A percentile compares a stretch with the other conserved stretches of the same genome.
phyloP scores from a whole-genome alignment of 2,329 filamentous ascomycete genomes.

The Aureobasidium melanogenum region DNA sequence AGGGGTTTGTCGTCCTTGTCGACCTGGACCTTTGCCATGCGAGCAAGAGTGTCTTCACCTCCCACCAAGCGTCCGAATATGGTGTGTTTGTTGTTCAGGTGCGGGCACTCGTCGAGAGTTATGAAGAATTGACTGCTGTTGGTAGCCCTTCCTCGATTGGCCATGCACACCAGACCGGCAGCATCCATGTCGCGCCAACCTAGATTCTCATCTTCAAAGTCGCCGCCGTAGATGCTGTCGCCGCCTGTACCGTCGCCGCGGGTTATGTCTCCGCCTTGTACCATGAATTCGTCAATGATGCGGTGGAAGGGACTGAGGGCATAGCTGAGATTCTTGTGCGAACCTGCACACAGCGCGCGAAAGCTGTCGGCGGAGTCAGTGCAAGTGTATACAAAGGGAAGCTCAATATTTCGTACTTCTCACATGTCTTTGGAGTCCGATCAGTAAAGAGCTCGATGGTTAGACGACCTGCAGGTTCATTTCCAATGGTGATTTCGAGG shows the following conservation, averaged over 20 bases:
- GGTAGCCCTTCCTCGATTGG: constrained; percentile 32
- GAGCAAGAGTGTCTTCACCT: constrained; percentile 27
- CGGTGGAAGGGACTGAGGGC: constrained; percentile 31
- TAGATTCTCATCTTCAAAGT: constrained; percentile 35
- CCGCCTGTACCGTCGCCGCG: constrained; percentile 33
- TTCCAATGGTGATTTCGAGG: constrained; percentile 33
- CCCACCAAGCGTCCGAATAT: constrained; percentile 32
- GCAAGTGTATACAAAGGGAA: not conserved
- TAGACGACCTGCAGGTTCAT: constrained; percentile 33
- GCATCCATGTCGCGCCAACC: constrained; percentile 33
- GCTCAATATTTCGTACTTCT: constrained; percentile 36
- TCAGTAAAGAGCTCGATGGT: constrained; percentile 39
- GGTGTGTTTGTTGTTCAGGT: constrained; percentile 35
- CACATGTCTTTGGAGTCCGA: constrained; percentile 36
- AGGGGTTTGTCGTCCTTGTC: constrained; percentile 30
- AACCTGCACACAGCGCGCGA: constrained; percentile 34
- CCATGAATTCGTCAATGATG: constrained; percentile 37
- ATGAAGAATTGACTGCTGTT: constrained; percentile 39
- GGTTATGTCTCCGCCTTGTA: constrained; percentile 36
- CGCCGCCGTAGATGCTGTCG: constrained; percentile 30
- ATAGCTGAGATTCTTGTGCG: constrained; percentile 30
- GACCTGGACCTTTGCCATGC: constrained; percentile 29
- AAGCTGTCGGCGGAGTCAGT: constrained; percentile 28
- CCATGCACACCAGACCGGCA: constrained; percentile 32
- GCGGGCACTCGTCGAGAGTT: constrained; percentile 30